Evolutionary conservation across 2,329 filamentous ascomycete genomes (phyloP), one percentile per base, ranked within the genome.

Genomic region (Nannizziopsis barbatae): DNA sequence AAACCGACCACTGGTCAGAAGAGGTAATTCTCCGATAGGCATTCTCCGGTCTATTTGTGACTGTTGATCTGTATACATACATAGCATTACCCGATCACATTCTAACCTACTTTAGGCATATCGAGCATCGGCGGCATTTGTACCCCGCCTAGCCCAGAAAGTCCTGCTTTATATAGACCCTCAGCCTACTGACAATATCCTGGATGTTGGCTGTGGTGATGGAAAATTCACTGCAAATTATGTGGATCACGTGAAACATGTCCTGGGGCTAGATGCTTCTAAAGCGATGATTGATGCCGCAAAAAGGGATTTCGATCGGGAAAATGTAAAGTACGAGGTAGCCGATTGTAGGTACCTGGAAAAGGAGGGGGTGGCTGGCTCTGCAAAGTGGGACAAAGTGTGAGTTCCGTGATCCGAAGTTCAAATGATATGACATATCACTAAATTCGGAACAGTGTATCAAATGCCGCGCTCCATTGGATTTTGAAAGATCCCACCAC

Each of bases 401-500:
- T 83, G 52, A 42, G 57, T 40, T 31, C 20, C 12, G 40, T 42
- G 18, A n/a, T 42, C 30, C 32, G 22, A n/a, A 17, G 22, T 9
- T 45, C 11, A 38, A 8, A 36, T n/a, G 22, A 27, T 31, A 42
- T 42, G 17, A 30, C 12, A 27, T 43, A 17, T 35, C 10, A 38
- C 7, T 39, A 18, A 22, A 31, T 17, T 33, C 10, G 27, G 40
- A 48, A 20, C 17, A 65, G 61, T 2, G 55, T 83, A 60, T 82
- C 78, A 48, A 83, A 83, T 56, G 80, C 80, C 0, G 80, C 79
- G 0, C 69, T 83, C 61, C 78, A 82, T 63, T 83, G 80, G 80
- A 79, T 83, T 58, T 69, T 86, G 6, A 67, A 74, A 0, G 61
- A 66, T 22, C 52, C 63, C 0, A 55, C 58, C 0, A 72, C 71